Conservation (phyloP, 2,329 filamentous ascomycete species). For the Monosporascus sp. region DNA sequence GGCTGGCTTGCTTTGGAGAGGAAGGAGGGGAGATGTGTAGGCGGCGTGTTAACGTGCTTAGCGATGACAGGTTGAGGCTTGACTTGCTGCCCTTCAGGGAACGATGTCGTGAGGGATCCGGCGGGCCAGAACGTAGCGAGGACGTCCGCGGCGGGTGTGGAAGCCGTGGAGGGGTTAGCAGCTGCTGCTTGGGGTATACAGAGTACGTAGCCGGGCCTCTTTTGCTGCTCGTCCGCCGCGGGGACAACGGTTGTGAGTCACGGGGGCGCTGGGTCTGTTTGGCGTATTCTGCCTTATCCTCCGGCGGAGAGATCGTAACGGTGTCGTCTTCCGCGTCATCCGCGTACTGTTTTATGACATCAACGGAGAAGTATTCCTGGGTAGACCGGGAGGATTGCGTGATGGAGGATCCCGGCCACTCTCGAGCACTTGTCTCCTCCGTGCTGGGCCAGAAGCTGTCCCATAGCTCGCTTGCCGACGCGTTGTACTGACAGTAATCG, state of each 20-base stretch:
- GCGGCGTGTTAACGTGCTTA: neutral
- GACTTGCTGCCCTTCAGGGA: conserved; percentile 19
- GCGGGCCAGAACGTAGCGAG: conserved; percentile 20
- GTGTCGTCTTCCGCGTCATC: conserved; percentile 18
- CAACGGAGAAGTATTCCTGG: conserved; percentile 15
- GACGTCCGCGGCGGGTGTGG: conserved; percentile 30
- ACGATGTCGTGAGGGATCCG: conserved; percentile 18
- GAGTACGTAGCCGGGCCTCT: conserved; percentile 30
- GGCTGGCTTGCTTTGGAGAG: conserved; percentile 1
- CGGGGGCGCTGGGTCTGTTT: conserved; percentile 12
- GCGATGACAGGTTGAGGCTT: conserved; percentile 13
- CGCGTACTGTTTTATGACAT: conserved; percentile 4
- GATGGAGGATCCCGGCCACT: conserved; percentile 4
- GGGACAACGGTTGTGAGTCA: conserved; percentile 3
- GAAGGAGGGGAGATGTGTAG: conserved; percentile 1
- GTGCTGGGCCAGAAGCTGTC: conserved; percentile 43
- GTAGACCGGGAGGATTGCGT: conserved; percentile 8
- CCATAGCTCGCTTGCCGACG: conserved; percentile 43
- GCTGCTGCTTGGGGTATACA: conserved; percentile 35
- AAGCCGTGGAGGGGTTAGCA: conserved; percentile 8
- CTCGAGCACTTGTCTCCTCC: neutral
- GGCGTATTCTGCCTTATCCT: conserved; percentile 1
- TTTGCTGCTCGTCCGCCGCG: conserved; percentile 9
- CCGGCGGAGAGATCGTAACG: conserved; percentile 15
- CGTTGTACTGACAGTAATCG: conserved; percentile 41